These are phyloP conservation scores for Colletotrichum gloeosporioides DNA, from an alignment of 2,329 filamentous ascomycete genomes.

Conservation along the genomic window DNA sequence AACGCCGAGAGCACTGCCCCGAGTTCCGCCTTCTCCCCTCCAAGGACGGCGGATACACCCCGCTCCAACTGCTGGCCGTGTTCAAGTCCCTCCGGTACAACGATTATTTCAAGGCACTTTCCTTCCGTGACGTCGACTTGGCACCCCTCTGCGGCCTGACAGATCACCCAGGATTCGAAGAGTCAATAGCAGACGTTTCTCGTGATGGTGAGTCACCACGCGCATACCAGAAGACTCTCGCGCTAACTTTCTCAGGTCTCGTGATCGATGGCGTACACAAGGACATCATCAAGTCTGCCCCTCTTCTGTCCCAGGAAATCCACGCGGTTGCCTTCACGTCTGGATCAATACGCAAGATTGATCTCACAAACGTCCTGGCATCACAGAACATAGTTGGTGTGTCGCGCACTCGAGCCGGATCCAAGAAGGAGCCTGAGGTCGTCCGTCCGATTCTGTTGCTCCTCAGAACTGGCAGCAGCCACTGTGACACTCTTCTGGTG, in stretches of 20 bases:
- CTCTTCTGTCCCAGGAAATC: slow-evolving; percentile 60
- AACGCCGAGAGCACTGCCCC: slow-evolving; percentile 51
- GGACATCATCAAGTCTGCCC: slow-evolving; percentile 39
- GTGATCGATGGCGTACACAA: slow-evolving; percentile 19
- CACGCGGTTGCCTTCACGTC: slow-evolving; percentile 62
- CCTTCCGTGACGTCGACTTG: slow-evolving; percentile 58
- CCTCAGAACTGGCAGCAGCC: slow-evolving; percentile 48
- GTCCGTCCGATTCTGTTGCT: slow-evolving; percentile 55
- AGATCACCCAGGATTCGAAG: slow-evolving; percentile 49
- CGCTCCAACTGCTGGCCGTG: slow-evolving; percentile 60
- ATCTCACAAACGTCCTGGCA: slow-evolving; percentile 50
- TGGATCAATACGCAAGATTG: slow-evolving; percentile 59
- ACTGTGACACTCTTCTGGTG: slow-evolving; percentile 57
- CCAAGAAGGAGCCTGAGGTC: slow-evolving; percentile 40
- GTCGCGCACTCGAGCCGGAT: slow-evolving; percentile 4
- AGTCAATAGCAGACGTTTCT: slow-evolving; percentile 56
- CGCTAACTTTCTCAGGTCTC: slow-evolving; percentile 1
- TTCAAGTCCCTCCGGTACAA: slow-evolving; percentile 63
- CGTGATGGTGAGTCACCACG: slow-evolving; percentile 49
- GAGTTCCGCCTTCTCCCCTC: slow-evolving; percentile 58
- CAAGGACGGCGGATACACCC: slow-evolving; percentile 45
- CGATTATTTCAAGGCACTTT: slow-evolving; percentile 64
- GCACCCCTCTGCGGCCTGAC: slow-evolving; percentile 42
- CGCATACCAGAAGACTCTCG: neutral
- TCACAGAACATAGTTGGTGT: slow-evolving; percentile 13